These are phyloP conservation scores for Capsicum chinense DNA, from an alignment of 257 asterid species.

Conservation along the genomic window DNA sequence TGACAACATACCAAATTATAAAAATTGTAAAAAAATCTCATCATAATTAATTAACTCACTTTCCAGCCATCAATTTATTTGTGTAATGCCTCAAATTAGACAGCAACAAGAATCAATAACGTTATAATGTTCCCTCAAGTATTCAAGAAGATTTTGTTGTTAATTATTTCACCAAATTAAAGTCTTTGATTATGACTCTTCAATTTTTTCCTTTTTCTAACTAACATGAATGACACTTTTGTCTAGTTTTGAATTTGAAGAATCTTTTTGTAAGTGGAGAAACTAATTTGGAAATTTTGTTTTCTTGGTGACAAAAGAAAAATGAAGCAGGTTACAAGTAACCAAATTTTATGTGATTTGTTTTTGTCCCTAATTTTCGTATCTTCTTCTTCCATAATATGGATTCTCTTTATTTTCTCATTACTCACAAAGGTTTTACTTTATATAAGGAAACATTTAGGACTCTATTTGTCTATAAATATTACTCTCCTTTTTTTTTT, in stretches of 20 bases:
- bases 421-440: neutral
- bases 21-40: neutral
- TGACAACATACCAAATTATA: neutral
- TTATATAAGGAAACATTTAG: too few relatives aligned
- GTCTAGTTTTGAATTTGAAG: neutral
- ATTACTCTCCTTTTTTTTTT: too few relatives aligned
- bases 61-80: constrained; percentile 4
- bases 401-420: neutral
- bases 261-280: neutral
- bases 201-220: neutral
- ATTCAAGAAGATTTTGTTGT: neutral
- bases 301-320: neutral
- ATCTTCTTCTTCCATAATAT: neutral
- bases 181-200: constrained; percentile 5
- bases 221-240: constrained; percentile 13
- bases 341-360: constrained; percentile 2
- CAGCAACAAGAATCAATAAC: constrained; percentile 1
- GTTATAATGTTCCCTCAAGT: neutral
- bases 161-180: neutral
- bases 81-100: constrained; percentile 2
- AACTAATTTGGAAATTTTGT: neutral
- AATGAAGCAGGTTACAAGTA: neutral
- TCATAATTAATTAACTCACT: neutral
- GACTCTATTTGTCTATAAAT: too few relatives aligned
- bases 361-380: neutral